Evolutionary conservation across 306 rosid species (phyloP).

Genomic region (Myrica gale): DNA sequence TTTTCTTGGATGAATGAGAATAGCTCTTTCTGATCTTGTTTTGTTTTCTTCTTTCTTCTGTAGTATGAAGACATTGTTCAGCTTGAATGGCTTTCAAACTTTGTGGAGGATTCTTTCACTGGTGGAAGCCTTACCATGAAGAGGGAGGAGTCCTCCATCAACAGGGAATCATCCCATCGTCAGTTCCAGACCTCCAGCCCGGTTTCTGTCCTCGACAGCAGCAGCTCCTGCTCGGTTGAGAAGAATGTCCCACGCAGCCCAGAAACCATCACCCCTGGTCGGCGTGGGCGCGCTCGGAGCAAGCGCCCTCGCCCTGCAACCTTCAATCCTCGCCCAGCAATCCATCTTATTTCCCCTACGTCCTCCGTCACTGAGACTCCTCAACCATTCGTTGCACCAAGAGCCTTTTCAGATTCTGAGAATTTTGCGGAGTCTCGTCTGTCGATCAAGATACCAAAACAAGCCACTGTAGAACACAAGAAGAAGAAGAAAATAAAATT

Average conservation of each 20-base stretch:
- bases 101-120: conserved; percentile 84
- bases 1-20: conserved; percentile 8
- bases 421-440: conserved; percentile 74
- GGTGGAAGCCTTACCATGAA: conserved; percentile 76
- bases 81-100: conserved; percentile 88
- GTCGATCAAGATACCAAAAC: conserved; percentile 26
- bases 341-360: conserved; percentile 78
- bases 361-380: conserved; percentile 66
- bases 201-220: conserved; percentile 86
- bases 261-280: conserved; percentile 40
- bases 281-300: conserved; percentile 86
- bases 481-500: conserved; percentile 56
- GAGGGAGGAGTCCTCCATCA: conserved; percentile 44
- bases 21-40: conserved; percentile 19
- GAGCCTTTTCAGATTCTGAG: conserved; percentile 54
- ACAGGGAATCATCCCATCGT: conserved; percentile 47
- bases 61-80: conserved; percentile 92
- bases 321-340: conserved; percentile 71
- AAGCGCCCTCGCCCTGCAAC: conserved; percentile 88
- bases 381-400: conserved; percentile 35
- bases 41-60: conserved; percentile 1
- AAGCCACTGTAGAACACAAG: conserved; percentile 34
- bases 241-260: conserved; percentile 51
- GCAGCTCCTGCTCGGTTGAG: conserved; percentile 75
- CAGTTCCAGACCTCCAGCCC: conserved; percentile 84